phyloP scores from a whole-genome alignment of 1,139 yeast genomes.

The Scheffersomyces segobiensis region DNA sequence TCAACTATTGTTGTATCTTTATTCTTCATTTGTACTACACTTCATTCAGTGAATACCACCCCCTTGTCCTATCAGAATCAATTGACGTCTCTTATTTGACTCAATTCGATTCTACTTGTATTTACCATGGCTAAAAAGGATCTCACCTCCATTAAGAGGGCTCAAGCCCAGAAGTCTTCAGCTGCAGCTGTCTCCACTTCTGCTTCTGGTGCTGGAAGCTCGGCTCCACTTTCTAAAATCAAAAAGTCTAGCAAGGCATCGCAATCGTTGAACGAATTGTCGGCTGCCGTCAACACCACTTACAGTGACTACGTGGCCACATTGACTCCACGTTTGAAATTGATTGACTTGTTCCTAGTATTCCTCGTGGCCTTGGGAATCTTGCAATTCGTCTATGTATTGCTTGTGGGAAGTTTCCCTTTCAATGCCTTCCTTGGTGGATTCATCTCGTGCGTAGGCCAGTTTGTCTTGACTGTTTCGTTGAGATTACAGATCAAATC shows the following conservation, averaged over 20 bases:
- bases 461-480: constrained; percentile 82
- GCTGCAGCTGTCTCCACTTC: background rate
- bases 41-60: background rate
- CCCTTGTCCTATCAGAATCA: background rate
- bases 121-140: constrained; percentile 43
- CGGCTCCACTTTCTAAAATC: constrained; percentile 1
- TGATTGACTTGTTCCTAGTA: constrained; percentile 75
- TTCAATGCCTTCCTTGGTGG: constrained; percentile 97
- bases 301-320: constrained; percentile 43
- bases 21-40: background rate
- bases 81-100: background rate
- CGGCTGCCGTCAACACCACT: constrained; percentile 49
- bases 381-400: constrained; percentile 74
- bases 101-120: background rate
- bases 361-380: constrained; percentile 76
- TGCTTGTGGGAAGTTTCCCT: constrained; percentile 86
- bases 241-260: constrained; percentile 5
- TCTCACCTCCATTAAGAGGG: constrained; percentile 22
- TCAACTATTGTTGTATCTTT: background rate
- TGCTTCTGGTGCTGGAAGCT: background rate
- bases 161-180: constrained; percentile 16
- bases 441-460: constrained; percentile 89
- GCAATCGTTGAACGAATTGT: constrained; percentile 39
- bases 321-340: constrained; percentile 51
- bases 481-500: constrained; percentile 65